Conservation (phyloP, 2,329 filamentous ascomycete species). For the Monilinia fructigena region DNA sequence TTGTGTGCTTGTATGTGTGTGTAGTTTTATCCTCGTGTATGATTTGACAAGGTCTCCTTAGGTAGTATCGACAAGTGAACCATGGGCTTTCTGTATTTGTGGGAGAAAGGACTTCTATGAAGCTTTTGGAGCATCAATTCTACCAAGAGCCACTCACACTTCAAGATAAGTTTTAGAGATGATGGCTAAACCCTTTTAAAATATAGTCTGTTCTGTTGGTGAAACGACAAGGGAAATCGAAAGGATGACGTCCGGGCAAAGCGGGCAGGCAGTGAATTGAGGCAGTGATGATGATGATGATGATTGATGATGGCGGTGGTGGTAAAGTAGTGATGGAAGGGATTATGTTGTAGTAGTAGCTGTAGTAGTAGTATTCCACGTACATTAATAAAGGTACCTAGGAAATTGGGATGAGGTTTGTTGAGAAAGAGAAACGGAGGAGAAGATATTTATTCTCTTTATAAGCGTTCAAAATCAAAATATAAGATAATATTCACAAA, state of each 20-base stretch:
- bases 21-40: not conserved
- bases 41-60: not conserved
- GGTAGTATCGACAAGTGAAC: not conserved
- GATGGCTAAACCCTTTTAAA: not conserved
- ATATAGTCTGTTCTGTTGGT: constrained; percentile 8
- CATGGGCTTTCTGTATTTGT: not conserved
- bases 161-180: not conserved
- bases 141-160: not conserved
- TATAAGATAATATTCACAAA: too few relatives aligned
- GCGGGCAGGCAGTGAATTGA: constrained; percentile 4
- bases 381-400: too few relatives aligned
- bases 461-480: not conserved
- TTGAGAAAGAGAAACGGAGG: not conserved
- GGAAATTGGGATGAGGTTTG: too few relatives aligned
- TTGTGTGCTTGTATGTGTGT: constrained; percentile 10
- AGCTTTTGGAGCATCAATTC: not conserved
- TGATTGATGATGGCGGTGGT: not conserved
- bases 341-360: too few relatives aligned
- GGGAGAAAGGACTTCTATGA: not conserved
- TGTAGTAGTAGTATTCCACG: too few relatives aligned
- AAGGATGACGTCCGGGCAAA: not conserved
- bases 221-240: constrained; percentile 2
- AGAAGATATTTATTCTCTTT: not conserved
- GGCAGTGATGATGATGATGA: not conserved
- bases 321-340: not conserved